These are phyloP conservation scores for Pleurotus eryngii DNA, from an alignment of 768 basidiomycete species.

Conservation along the genomic window DNA sequence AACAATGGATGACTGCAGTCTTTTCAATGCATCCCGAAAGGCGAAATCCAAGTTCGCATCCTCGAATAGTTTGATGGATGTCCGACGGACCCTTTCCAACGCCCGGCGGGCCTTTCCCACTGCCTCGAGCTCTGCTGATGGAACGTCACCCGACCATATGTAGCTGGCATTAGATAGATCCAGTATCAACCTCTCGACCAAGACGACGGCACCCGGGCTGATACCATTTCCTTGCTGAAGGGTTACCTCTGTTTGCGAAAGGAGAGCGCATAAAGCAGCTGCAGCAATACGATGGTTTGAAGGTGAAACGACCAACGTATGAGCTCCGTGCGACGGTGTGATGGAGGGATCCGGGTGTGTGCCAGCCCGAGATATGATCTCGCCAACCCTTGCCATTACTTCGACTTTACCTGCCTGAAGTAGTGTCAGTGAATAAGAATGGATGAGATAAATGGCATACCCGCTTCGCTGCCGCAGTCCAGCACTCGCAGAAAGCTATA, in stretches of 20 bases:
- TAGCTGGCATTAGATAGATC: neutral
- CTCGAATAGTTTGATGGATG: conserved; percentile 49
- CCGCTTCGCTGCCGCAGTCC: conserved; percentile 64
- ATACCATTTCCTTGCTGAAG: neutral
- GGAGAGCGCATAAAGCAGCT: neutral
- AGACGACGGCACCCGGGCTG: neutral
- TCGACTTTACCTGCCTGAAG: conserved; percentile 45
- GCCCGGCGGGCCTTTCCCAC: conserved; percentile 57
- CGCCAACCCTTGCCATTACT: conserved; percentile 44
- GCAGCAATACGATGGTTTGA: neutral
- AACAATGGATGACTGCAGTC: conserved; percentile 34
- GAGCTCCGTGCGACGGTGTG: neutral
- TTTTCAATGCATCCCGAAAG: conserved; percentile 11
- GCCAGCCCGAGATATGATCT: conserved; percentile 29
- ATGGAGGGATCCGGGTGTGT: conserved; percentile 16
- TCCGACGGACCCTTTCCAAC: conserved; percentile 55
- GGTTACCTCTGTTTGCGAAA: neutral
- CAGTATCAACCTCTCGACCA: neutral
- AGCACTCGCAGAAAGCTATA: conserved; percentile 65
- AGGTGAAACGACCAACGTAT: too few relatives aligned
- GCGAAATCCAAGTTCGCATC: conserved; percentile 7
- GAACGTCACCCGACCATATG: conserved; percentile 6
- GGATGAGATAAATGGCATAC: conserved; percentile 30
- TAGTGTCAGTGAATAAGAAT: neutral
- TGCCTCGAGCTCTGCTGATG: conserved; percentile 18